Percentiles rank a stretch among this genome's conserved stretches.
These are phyloP conservation scores for Syncephalis fuscata DNA, from an alignment of 371 early-diverging fungal genomes.

Conservation along the genomic window DNA sequence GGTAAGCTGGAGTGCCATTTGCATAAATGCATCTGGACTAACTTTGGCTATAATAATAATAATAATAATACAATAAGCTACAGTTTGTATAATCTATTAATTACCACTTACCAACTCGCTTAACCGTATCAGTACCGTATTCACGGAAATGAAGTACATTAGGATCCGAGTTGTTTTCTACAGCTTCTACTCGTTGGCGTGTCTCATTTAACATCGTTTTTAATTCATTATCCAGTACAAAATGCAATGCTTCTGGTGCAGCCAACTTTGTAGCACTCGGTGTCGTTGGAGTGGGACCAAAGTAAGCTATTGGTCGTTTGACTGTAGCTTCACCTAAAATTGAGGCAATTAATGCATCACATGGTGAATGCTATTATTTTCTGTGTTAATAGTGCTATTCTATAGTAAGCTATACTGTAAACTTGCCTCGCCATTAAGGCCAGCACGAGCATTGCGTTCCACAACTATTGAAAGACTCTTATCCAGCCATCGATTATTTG, in stretches of 20 bases:
- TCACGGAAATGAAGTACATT: conserved; percentile 37
- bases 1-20: conserved; percentile 73
- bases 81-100: background rate
- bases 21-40: conserved; percentile 74
- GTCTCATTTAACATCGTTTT: conserved; percentile 29
- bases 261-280: conserved; percentile 2
- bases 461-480: conserved; percentile 49
- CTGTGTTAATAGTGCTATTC: background rate
- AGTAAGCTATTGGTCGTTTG: conserved; percentile 14
- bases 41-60: conserved; percentile 20
- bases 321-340: conserved; percentile 37
- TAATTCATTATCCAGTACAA: conserved; percentile 26
- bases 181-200: conserved; percentile 21
- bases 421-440: conserved; percentile 45
- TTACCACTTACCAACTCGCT: conserved; percentile 27
- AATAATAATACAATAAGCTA: background rate
- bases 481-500: conserved; percentile 76
- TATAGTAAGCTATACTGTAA: background rate
- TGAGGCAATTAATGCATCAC: conserved; percentile 59
- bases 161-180: conserved; percentile 42
- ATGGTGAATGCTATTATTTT: conserved; percentile 51
- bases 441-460: conserved; percentile 50
- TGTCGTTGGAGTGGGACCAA: conserved; percentile 8
- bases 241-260: conserved; percentile 21
- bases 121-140: conserved; percentile 34